phyloP scores from a whole-genome alignment of 2,329 filamentous ascomycete species.

The Periconia sp. region DNA sequence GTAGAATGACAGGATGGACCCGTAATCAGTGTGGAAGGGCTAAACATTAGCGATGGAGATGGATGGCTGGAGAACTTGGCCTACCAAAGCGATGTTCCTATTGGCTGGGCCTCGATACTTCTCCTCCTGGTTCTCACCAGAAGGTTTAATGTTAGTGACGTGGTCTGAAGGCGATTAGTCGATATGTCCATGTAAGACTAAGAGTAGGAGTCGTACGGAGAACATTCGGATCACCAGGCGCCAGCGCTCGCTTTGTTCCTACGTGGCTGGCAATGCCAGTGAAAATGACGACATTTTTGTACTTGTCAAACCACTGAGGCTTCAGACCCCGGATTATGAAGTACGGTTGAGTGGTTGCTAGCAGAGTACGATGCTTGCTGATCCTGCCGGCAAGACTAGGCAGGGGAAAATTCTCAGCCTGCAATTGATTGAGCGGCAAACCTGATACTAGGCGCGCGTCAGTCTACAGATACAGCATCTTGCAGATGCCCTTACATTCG shows the following conservation, averaged over 20 bases:
- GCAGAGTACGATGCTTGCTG: neutral
- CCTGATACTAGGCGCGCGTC: neutral
- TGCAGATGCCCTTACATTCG: neutral
- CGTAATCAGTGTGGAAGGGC: constrained; percentile 8
- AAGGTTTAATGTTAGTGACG: constrained; percentile 2
- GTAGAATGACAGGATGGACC: constrained; percentile 5
- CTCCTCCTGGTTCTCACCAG: neutral
- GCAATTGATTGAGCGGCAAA: constrained; percentile 2
- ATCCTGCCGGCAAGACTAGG: constrained; percentile 2
- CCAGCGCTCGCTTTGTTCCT: constrained; percentile 3
- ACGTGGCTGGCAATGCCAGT: constrained; percentile 4
- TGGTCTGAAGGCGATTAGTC: constrained; percentile 1
- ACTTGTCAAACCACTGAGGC: constrained; percentile 5
- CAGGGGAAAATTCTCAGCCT: constrained; percentile 4
- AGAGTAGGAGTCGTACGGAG: neutral
- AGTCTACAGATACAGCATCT: neutral
- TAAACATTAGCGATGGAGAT: neutral
- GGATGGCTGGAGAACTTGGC: neutral
- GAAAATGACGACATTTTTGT: constrained; percentile 6
- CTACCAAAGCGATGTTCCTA: constrained; percentile 4
- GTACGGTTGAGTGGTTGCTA: neutral
- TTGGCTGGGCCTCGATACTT: constrained; percentile 5
- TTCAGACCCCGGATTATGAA: constrained; percentile 6
- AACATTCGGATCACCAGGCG: constrained; percentile 4
- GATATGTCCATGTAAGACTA: neutral